Conservation (phyloP, 75 land plant species). For the Azolla pinnata region DNA sequence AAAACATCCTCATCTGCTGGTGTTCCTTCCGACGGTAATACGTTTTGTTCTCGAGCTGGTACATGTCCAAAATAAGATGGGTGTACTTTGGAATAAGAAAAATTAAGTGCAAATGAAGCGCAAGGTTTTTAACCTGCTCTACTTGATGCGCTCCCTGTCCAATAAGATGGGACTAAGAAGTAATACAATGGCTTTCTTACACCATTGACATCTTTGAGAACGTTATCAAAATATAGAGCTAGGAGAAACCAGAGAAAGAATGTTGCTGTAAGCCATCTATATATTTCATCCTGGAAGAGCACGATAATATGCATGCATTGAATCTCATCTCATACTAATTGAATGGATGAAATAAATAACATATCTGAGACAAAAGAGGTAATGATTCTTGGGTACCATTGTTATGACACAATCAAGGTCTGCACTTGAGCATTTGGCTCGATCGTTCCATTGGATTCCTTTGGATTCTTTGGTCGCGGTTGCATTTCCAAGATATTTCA, state of each 20-base stretch:
- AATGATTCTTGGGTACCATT: constrained; percentile 33
- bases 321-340: too few relatives aligned
- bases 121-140: constrained; percentile 69
- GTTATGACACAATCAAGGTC: constrained; percentile 66
- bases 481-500: constrained; percentile 55
- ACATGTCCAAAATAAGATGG: constrained; percentile 75
- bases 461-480: constrained; percentile 51
- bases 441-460: constrained; percentile 67
- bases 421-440: constrained; percentile 48
- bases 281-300: constrained; percentile 53
- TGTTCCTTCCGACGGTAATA: constrained; percentile 32
- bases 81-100: neutral
- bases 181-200: constrained; percentile 79
- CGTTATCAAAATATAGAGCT: constrained; percentile 90
- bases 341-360: too few relatives aligned
- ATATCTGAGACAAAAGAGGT: neutral
- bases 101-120: too few relatives aligned
- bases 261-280: constrained; percentile 61
- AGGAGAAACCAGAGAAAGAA: constrained; percentile 74
- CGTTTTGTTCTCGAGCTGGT: constrained; percentile 54
- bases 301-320: too few relatives aligned
- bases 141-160: constrained; percentile 71
- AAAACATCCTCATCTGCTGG: constrained; percentile 84
- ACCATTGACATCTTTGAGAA: constrained; percentile 73
- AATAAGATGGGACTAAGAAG: constrained; percentile 72